These are phyloP conservation scores for Botryosphaeria dothidea DNA, from an alignment of 2,329 filamentous ascomycete species.

Conservation along the genomic window DNA sequence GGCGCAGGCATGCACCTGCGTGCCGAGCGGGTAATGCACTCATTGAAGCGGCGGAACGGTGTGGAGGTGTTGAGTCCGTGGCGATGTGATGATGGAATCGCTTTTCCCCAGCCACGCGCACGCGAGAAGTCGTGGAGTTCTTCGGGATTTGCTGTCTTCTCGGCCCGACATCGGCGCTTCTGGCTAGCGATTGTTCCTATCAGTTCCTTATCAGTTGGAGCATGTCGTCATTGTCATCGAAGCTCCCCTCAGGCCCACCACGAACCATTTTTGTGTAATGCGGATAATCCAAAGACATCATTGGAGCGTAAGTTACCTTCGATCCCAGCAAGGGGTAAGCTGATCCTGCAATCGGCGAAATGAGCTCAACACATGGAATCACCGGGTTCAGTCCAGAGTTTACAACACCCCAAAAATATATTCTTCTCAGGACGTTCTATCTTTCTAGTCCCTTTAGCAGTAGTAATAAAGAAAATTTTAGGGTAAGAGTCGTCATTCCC, in stretches of 20 bases:
- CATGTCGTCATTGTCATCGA: neutral
- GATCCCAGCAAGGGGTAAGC: too few relatives aligned
- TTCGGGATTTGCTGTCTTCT: constrained; percentile 6
- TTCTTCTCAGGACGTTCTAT: constrained; percentile 1
- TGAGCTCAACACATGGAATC: constrained; percentile 23
- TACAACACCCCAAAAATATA: neutral
- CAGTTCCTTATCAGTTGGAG: neutral
- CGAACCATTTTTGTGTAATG: neutral
- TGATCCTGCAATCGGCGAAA: too few relatives aligned
- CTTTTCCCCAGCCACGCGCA: neutral
- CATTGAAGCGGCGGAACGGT: neutral
- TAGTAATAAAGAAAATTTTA: neutral
- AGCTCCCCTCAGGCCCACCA: neutral
- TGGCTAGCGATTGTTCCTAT: neutral
- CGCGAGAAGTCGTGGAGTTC: constrained; percentile 1
- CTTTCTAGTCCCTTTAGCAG: neutral
- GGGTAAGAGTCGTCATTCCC: neutral
- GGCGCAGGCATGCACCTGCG: neutral
- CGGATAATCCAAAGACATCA: neutral
- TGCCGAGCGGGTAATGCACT: neutral
- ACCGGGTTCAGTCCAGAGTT: constrained; percentile 24
- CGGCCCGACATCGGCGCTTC: neutral
- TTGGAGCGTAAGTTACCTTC: neutral
- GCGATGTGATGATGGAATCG: too few relatives aligned
- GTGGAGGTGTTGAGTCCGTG: neutral